Percentiles rank a stretch among this genome's conserved stretches.
Evolutionary conservation across 768 basidiomycete genomes (phyloP).

Genomic region (Termitomyces sp.): DNA sequence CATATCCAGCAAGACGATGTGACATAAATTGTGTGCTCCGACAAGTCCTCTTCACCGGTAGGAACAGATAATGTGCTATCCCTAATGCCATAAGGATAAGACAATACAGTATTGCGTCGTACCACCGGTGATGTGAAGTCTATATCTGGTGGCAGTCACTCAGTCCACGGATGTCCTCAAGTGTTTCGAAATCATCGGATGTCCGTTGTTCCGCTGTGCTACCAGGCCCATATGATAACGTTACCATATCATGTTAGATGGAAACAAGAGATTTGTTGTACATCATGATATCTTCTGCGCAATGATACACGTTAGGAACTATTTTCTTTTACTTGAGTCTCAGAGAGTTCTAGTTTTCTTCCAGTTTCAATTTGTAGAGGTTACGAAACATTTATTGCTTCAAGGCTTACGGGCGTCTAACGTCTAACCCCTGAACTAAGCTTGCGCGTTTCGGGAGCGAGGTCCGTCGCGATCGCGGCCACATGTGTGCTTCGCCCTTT

Average conservation of each 20-base stretch:
- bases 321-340: background rate
- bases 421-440: background rate
- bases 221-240: conserved; percentile 21
- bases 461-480: background rate
- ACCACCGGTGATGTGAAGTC: conserved; percentile 24
- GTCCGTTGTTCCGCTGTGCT: background rate
- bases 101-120: conserved; percentile 25
- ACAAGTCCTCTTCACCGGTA: conserved; percentile 7
- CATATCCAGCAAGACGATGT: conserved; percentile 32
- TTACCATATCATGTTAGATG: conserved; percentile 15
- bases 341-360: background rate
- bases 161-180: background rate
- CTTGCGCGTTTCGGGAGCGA: background rate
- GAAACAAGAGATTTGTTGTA: background rate
- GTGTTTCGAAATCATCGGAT: background rate
- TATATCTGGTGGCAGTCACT: conserved; percentile 25
- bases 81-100: conserved; percentile 12
- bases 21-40: conserved; percentile 29
- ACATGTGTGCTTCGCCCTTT: no score
- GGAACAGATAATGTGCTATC: background rate
- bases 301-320: background rate
- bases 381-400: background rate
- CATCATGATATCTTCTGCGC: background rate
- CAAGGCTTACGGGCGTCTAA: background rate
- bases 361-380: background rate